phyloP scores from a whole-genome alignment of 1,139 yeast species.

The Tardiomyces depauwii region DNA sequence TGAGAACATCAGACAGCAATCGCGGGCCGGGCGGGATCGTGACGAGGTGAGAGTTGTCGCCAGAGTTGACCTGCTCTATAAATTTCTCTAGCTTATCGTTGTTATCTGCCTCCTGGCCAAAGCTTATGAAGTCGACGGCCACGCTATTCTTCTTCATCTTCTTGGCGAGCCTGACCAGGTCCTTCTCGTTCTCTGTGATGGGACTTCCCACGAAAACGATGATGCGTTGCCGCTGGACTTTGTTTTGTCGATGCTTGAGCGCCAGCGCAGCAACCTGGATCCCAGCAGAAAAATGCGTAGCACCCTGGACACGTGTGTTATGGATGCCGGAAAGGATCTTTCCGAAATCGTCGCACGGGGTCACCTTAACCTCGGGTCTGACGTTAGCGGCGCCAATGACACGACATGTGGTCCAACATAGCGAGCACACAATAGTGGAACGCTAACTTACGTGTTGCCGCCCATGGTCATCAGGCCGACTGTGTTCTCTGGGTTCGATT shows the following conservation, averaged over 20 bases:
- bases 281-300: slow-evolving; percentile 63
- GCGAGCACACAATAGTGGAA: neutral
- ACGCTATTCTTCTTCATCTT: slow-evolving; percentile 89
- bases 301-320: slow-evolving; percentile 66
- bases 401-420: too few species aligned
- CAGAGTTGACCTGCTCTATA: slow-evolving; percentile 60
- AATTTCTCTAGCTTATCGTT: slow-evolving; percentile 74
- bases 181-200: slow-evolving; percentile 55
- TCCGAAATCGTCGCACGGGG: slow-evolving; percentile 82
- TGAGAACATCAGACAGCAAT: slow-evolving; percentile 61
- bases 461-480: slow-evolving; percentile 87
- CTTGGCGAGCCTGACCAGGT: slow-evolving; percentile 76
- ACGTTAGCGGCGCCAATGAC: neutral
- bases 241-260: slow-evolving; percentile 90
- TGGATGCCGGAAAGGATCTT: slow-evolving; percentile 81
- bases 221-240: slow-evolving; percentile 83
- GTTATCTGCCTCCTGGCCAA: slow-evolving; percentile 80
- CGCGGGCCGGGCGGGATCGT: slow-evolving; percentile 86
- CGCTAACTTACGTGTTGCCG: slow-evolving; percentile 34
- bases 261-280: slow-evolving; percentile 97
- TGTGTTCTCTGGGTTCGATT: slow-evolving; percentile 86
- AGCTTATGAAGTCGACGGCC: slow-evolving; percentile 81
- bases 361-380: slow-evolving; percentile 71
- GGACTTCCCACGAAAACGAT: slow-evolving; percentile 89
- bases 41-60: slow-evolving; percentile 73